phyloP scores from a whole-genome alignment of 345 rosid species.

The Zanthoxylum bungeanum region DNA sequence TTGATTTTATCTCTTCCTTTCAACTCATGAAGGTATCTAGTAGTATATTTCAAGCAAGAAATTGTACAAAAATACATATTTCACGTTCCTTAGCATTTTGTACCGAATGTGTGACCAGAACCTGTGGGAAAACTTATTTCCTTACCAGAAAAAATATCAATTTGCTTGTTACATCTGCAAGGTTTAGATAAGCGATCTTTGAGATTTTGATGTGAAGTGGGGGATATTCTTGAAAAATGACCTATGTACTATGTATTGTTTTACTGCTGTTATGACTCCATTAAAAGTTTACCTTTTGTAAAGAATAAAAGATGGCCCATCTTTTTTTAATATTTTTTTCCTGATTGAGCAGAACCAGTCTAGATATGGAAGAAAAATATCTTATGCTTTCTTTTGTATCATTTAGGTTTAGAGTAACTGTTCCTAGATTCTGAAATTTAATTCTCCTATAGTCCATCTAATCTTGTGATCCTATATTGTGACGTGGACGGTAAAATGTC shows the following conservation, averaged over 20 bases:
- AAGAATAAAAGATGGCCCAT: background rate
- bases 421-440: background rate
- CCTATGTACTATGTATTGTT: background rate
- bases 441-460: background rate
- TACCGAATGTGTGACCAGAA: background rate
- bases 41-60: constrained; percentile 3
- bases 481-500: constrained; percentile 1
- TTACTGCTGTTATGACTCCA: background rate
- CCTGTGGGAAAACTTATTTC: background rate
- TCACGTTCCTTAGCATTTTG: background rate
- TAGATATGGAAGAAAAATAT: background rate
- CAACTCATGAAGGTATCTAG: background rate
- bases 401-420: background rate
- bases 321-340: too few relatives aligned
- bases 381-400: background rate
- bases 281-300: background rate
- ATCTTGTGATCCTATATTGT: background rate
- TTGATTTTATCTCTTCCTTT: background rate
- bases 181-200: background rate
- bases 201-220: background rate
- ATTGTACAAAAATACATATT: background rate
- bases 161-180: background rate
- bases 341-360: background rate
- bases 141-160: background rate
- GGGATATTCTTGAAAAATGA: background rate